phyloP scores from a whole-genome alignment of 495 filamentous ascomycete species.

The Xylaria bambusicola region DNA sequence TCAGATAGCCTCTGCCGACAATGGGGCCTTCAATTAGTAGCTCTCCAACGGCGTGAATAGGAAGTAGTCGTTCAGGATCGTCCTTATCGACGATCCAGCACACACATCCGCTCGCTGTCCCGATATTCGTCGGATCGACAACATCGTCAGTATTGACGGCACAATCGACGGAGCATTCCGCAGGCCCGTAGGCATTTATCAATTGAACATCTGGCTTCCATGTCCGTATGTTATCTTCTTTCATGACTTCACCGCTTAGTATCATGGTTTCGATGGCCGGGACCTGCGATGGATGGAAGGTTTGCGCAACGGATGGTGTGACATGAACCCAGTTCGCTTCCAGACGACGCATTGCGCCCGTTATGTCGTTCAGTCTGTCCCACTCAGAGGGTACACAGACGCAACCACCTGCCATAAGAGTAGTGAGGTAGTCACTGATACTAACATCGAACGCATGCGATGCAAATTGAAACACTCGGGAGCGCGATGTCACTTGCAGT shows the following conservation, averaged over 20 bases:
- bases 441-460: conserved; percentile 59
- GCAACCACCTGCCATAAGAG: conserved; percentile 34
- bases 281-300: conserved; percentile 42
- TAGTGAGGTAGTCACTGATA: conserved; percentile 54
- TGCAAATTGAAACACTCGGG: conserved; percentile 50
- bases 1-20: conserved; percentile 39
- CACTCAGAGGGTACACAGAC: conserved; percentile 31
- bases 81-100: conserved; percentile 49
- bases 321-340: conserved; percentile 13
- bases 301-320: conserved; percentile 49
- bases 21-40: conserved; percentile 48
- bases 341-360: conserved; percentile 17
- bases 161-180: not conserved
- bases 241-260: conserved; percentile 37
- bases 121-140: not conserved
- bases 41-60: conserved; percentile 52
- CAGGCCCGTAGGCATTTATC: too few species aligned
- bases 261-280: conserved; percentile 39
- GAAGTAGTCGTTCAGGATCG: conserved; percentile 46
- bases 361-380: conserved; percentile 19
- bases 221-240: conserved; percentile 10
- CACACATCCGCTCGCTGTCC: conserved; percentile 15
- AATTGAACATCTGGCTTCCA: conserved; percentile 19
- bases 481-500: too few species aligned
- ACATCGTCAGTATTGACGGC: not conserved